Evolutionary conservation across 192 early-diverging fungal species (phyloP), one percentile per base, ranked within the genome.

Genomic region (Gonapodya prolifera): DNA sequence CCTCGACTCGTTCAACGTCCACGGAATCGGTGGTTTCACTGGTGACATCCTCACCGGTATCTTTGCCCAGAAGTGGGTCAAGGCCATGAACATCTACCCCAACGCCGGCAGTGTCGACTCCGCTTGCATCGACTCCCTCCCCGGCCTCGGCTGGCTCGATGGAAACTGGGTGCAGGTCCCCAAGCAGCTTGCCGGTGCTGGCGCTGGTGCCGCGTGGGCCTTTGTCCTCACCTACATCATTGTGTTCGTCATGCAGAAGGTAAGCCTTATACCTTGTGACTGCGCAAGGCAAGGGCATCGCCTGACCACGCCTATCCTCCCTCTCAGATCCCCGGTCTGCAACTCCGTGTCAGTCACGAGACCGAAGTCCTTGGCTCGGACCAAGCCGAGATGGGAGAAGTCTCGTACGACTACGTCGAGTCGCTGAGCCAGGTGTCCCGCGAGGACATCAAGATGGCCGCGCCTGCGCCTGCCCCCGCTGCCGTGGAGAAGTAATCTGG

Each of bases 1-100:
- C 32, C 89, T 95, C 35, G 95, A 98, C 81, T 95, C 94, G 8
- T 98, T 81, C 79, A 84, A 82, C 74, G 83, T 88, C 8, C 88
- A 89, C 83, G 86, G 85, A 69, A 82, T 89, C 76, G 88, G 86
- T 69, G 88, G 88, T 34, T 93, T 90, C 90, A 91, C 75, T 61
- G 96, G 96, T 69, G 89, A 90, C 77, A 80, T 98, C n/a, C 83
- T 96, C 30, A 96, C 95, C 1, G 96, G 95, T 78, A 76, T 98
- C 30, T 98, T 97, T 86, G 95, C 96, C 28, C 86, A 94, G 79
- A 84, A 87, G 35, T 86, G 81, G 75, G 86, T 96, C 83, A 91
- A 91, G 0, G 82, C 36, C 16, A 81, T 96, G 35, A 93, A 73
- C 71, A 8, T 18, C 18, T 18, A 18, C 71, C 28, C 32, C 71